These are phyloP conservation scores for Neopestalotiopsis sp. DNA, from an alignment of 2,329 filamentous ascomycete species.

Conservation along the genomic window DNA sequence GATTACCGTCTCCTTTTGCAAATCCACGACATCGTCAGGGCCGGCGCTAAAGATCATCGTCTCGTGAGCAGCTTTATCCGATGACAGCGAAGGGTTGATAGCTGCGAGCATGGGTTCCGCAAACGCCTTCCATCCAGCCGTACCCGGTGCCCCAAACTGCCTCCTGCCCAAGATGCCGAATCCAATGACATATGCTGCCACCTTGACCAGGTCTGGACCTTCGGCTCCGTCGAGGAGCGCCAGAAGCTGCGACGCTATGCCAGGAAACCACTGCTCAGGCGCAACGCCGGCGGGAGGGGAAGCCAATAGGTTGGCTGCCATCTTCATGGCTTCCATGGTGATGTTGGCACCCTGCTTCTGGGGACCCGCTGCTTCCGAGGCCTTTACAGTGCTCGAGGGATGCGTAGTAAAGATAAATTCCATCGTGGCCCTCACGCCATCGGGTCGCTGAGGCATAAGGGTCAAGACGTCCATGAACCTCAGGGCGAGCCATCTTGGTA, in stretches of 20 bases:
- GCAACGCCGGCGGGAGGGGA: constrained; percentile 60
- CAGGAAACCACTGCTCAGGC: constrained; percentile 63
- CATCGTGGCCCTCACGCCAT: constrained; percentile 70
- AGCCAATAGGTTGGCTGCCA: constrained; percentile 66
- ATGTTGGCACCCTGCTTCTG: constrained; percentile 67
- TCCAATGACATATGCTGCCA: constrained; percentile 66
- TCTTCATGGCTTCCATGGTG: constrained; percentile 69
- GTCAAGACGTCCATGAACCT: constrained; percentile 63
- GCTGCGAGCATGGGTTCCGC: constrained; percentile 60
- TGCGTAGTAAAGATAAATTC: constrained; percentile 76
- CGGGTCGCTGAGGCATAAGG: constrained; percentile 61
- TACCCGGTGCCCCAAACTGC: constrained; percentile 65
- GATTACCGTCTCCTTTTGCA: constrained; percentile 48
- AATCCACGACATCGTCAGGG: constrained; percentile 47
- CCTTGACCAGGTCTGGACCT: constrained; percentile 62
- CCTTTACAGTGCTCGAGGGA: constrained; percentile 52
- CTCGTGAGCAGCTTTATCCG: constrained; percentile 24
- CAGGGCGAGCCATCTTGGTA: constrained; percentile 64
- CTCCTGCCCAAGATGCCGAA: constrained; percentile 71
- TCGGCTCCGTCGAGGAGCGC: constrained; percentile 64
- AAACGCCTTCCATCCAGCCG: constrained; percentile 67
- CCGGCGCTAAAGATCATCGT: constrained; percentile 33
- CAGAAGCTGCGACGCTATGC: constrained; percentile 65
- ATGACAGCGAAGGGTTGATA: constrained; percentile 50
- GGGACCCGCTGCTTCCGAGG: constrained; percentile 45